Conservation (phyloP, 441 rosid species). For the Mallotus repandus region DNA sequence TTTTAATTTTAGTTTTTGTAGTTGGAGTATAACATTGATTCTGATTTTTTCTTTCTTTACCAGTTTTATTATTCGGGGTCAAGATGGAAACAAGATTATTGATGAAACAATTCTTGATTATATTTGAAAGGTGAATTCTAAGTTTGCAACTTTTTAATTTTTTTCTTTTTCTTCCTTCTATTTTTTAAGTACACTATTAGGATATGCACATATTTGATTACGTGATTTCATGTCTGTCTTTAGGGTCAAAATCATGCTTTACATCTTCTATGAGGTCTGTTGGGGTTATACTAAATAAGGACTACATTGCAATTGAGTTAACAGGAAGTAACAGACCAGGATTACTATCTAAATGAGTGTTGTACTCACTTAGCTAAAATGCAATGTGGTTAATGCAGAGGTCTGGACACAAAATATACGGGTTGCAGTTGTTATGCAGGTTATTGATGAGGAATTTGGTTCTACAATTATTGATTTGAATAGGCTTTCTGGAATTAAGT, state of each 20-base stretch:
- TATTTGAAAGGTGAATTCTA: slow-evolving; percentile 60
- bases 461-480: slow-evolving; percentile 61
- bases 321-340: slow-evolving; percentile 92
- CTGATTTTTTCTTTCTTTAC: slow-evolving; percentile 19
- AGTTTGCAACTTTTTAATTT: slow-evolving; percentile 11
- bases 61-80: slow-evolving; percentile 84
- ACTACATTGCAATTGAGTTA: slow-evolving; percentile 74
- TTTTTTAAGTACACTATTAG: background rate
- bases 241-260: slow-evolving; percentile 80
- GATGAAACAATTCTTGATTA: slow-evolving; percentile 71
- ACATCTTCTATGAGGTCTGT: slow-evolving; percentile 61
- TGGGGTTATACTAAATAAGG: slow-evolving; percentile 62
- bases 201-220: slow-evolving; percentile 18
- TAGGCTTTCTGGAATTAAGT: slow-evolving; percentile 58
- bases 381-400: slow-evolving; percentile 82
- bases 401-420: slow-evolving; percentile 92
- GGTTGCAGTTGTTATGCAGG: slow-evolving; percentile 89
- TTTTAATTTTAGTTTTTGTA: background rate
- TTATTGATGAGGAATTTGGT: slow-evolving; percentile 70
- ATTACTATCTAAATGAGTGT: slow-evolving; percentile 80
- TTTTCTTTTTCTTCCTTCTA: slow-evolving; percentile 5
- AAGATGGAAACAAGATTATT: slow-evolving; percentile 76
- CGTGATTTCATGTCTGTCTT: slow-evolving; percentile 36
- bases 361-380: slow-evolving; percentile 73
- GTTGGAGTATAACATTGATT: slow-evolving; percentile 20